Conservation (phyloP, 78 protist genomes). For the Neovahlkampfia damariscottae region DNA sequence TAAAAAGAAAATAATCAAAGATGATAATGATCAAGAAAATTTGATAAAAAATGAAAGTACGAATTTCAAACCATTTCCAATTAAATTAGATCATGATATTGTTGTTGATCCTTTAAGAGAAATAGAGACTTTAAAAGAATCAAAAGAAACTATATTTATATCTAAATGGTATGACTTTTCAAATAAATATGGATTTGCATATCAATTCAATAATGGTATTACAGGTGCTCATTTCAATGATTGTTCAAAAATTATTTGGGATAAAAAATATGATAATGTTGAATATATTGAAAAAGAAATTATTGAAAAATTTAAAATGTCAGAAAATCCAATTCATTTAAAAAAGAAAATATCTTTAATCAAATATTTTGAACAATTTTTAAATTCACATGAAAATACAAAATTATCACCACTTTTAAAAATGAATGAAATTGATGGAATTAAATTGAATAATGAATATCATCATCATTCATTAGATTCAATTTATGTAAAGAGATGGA, state of each 20-base stretch:
- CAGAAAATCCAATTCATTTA: neutral
- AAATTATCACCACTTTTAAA: neutral
- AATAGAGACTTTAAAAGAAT: neutral
- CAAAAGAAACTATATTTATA: conserved; percentile 34
- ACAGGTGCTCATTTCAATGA: conserved; percentile 86
- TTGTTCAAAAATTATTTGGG: conserved; percentile 45
- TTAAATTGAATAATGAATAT: neutral
- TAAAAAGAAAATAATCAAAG: too few species aligned
- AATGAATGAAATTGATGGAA: neutral
- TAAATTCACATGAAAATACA: conserved; percentile 16
- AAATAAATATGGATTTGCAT: conserved; percentile 87
- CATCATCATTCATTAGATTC: neutral
- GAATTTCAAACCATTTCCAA: neutral
- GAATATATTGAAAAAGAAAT: conserved; percentile 24
- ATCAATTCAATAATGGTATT: conserved; percentile 51
- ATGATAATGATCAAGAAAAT: too few species aligned
- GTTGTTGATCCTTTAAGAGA: neutral
- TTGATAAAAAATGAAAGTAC: neutral
- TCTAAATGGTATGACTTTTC: conserved; percentile 65
- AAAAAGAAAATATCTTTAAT: conserved; percentile 67
- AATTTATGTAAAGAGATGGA: conserved; percentile 73
- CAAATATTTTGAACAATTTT: conserved; percentile 52
- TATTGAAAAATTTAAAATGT: neutral
- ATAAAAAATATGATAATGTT: conserved; percentile 21
- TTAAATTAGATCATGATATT: neutral